Evolutionary conservation across 352 stramenopile genomes (phyloP), one percentile per base, ranked within the genome.

Genomic region (Pythium plurisporium): DNA sequence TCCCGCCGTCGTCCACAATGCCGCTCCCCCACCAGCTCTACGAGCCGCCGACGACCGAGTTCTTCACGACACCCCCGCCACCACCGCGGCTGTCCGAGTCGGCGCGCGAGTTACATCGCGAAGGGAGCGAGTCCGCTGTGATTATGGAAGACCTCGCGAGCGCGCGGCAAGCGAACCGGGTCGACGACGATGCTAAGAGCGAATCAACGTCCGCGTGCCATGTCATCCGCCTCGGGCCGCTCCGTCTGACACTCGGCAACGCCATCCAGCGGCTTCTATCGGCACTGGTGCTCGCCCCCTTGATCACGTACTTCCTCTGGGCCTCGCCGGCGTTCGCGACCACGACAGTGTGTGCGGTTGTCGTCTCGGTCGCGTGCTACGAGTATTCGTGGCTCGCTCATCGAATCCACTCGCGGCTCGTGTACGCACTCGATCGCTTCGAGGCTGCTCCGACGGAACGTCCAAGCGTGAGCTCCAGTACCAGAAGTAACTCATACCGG

Each of bases 381-480:
- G 82, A 92, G 59, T 92, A 85, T 61, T 67, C 82, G 54, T 92
- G 79, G 65, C 66, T 92, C 34, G 67, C 79, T 0, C 74, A 87
- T 47, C 67, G 82, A 38, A 92, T 92, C 47, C 76, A 83, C 17
- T 64, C 73, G 40, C 64, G 76, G 4, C 43, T 89, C 12, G 52
- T 89, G 20, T 62, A 69, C 17, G 54, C 65, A 1, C 58, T 74
- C 42, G 69, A 82, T 9, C 46, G 44, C 9, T 43, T 62, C 31
- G 52, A 67, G 7, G 9, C 22, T 1, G 45, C 15, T 15, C 34
- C 26, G 0, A 67, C 23, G 9, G 30, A 51, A 12, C 38, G 47
- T 2, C 2, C 15, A 4, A 64, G 46, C 25, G 56, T 1, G 58
- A 40, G 29, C n/a, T 64, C 56, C 1, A 64, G 56, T 31, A 57